These are phyloP conservation scores for Plasmodium fragile DNA, from an alignment of 169 alveolate genomes.

Conservation along the genomic window DNA sequence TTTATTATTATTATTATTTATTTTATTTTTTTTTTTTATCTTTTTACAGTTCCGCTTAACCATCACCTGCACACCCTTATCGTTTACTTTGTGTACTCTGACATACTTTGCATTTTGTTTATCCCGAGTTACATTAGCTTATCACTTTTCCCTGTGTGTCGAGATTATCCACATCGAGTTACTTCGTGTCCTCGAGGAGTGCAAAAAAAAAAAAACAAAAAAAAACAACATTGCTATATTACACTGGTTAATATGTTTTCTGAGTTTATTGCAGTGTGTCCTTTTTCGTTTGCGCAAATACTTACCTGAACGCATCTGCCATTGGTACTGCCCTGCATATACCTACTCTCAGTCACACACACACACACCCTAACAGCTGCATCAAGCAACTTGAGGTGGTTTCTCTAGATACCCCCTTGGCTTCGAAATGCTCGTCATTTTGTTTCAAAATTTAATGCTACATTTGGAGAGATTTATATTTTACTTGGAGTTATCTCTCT, in stretches of 20 bases:
- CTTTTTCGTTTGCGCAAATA: not conserved
- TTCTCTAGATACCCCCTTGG: not conserved
- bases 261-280: not conserved
- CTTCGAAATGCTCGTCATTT: constrained; percentile 12
- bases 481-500: not conserved
- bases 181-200: not conserved
- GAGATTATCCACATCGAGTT: not conserved
- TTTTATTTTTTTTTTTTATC: not conserved
- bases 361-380: not conserved
- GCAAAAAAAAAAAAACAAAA: too few relatives aligned
- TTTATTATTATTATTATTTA: not conserved
- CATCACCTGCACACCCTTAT: not conserved
- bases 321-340: not conserved
- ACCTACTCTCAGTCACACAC: not conserved
- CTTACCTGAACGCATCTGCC: not conserved
- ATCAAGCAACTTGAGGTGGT: not conserved
- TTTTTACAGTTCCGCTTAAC: not conserved
- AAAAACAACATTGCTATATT: not conserved
- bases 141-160: not conserved
- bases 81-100: not conserved
- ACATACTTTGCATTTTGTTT: not conserved
- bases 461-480: constrained; percentile 10
- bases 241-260: not conserved
- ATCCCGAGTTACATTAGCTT: not conserved
- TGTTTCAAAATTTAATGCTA: constrained; percentile 4